Evolutionary conservation across 2,329 filamentous ascomycete species (phyloP).

Genomic region (Cercospora sojina): DNA sequence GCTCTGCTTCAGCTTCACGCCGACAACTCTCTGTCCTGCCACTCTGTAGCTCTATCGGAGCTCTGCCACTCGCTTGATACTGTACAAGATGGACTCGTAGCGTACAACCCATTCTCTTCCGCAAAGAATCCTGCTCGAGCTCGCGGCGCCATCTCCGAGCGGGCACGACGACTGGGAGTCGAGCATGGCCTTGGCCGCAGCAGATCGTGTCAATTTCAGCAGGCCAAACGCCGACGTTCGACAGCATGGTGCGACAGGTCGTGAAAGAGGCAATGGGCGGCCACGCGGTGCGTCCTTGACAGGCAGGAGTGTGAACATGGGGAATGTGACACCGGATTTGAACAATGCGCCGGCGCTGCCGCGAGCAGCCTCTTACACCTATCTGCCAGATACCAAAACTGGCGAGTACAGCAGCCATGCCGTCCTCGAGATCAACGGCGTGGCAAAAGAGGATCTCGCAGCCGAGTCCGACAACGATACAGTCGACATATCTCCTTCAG

Average conservation of each 20-base stretch:
- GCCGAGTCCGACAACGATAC: conserved; percentile 28
- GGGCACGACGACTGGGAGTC: not conserved
- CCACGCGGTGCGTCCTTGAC: conserved; percentile 17
- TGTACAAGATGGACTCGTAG: conserved; percentile 15
- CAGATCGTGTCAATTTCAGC: conserved; percentile 21
- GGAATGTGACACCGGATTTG: conserved; percentile 17
- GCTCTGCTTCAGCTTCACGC: not conserved
- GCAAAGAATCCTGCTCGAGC: not conserved
- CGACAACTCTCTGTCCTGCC: not conserved
- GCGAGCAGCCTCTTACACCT: conserved; percentile 59
- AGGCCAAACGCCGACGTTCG: conserved; percentile 14
- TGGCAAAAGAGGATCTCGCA: conserved; percentile 14
- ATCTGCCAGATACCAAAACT: conserved; percentile 46
- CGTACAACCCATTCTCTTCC: not conserved
- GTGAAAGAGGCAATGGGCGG: conserved; percentile 16
- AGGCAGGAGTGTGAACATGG: conserved; percentile 13
- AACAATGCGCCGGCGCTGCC: conserved; percentile 41
- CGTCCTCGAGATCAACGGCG: conserved; percentile 46
- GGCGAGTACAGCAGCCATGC: conserved; percentile 30
- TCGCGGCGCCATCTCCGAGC: not conserved
- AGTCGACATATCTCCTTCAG: conserved; percentile 34
- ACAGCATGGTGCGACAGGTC: conserved; percentile 9
- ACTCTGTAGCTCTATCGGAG: conserved; percentile 14
- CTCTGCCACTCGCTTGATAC: conserved; percentile 18
- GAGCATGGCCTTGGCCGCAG: conserved; percentile 27